phyloP scores from a whole-genome alignment of 352 stramenopile genomes.

The Phytophthora europaea region DNA sequence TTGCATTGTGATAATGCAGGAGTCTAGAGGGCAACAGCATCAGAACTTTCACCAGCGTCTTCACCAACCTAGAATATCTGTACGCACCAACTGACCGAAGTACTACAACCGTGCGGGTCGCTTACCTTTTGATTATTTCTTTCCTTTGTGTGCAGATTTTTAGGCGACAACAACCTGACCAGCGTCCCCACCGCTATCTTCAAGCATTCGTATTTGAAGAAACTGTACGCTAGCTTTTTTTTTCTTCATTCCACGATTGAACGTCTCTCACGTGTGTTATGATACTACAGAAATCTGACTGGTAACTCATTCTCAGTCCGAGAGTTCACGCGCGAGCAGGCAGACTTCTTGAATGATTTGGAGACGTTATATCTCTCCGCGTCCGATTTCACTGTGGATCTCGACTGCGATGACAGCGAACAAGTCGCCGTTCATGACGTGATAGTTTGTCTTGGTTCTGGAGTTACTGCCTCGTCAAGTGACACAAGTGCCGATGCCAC shows the following conservation, averaged over 20 bases:
- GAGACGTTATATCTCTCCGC: slow-evolving; percentile 40
- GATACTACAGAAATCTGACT: slow-evolving; percentile 31
- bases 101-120: no score
- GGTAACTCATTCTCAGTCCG: slow-evolving; percentile 47
- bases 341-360: slow-evolving; percentile 37
- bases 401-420: slow-evolving; percentile 33
- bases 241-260: background rate
- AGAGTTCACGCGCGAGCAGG: slow-evolving; percentile 47
- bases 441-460: slow-evolving; percentile 36
- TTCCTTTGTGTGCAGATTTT: slow-evolving; percentile 26
- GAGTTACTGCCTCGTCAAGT: slow-evolving; percentile 29
- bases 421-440: slow-evolving; percentile 36
- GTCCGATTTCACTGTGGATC: slow-evolving; percentile 40
- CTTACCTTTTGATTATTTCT: background rate
- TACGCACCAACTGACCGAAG: background rate
- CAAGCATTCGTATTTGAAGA: slow-evolving; percentile 48
- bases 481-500: slow-evolving; percentile 16
- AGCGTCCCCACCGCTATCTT: slow-evolving; percentile 59
- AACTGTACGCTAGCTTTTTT: slow-evolving; percentile 35
- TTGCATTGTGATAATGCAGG: background rate
- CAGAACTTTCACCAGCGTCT: slow-evolving; percentile 55
- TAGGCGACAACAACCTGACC: slow-evolving; percentile 61
- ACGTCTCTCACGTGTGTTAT: background rate
- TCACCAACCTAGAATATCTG: slow-evolving; percentile 58
- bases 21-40: slow-evolving; percentile 71